Percentiles rank a stretch among this genome's conserved stretches.
phyloP scores from a whole-genome alignment of 768 basidiomycete genomes.

The Dioszegia hungarica region DNA sequence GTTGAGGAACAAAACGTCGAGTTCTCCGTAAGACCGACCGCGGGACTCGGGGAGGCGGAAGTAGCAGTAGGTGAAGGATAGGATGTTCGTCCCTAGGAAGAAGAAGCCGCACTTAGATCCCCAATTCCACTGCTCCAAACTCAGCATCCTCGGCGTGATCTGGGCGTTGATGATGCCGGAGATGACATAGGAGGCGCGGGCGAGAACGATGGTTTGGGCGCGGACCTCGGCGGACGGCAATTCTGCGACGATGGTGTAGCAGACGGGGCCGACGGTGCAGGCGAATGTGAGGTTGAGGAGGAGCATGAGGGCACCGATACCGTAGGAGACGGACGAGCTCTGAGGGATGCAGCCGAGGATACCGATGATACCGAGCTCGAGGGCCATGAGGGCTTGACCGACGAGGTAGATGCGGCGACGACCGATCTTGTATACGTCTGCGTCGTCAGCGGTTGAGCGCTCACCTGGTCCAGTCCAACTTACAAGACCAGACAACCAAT shows the following conservation, averaged over 20 bases:
- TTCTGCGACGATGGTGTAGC: conserved; percentile 33
- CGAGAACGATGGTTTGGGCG: conserved; percentile 20
- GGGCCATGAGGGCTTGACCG: conserved; percentile 26
- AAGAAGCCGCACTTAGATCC: conserved; percentile 21
- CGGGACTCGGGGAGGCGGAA: conserved; percentile 16
- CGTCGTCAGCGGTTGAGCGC: neutral
- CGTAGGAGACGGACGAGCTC: neutral
- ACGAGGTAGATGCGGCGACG: conserved; percentile 31
- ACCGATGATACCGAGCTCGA: conserved; percentile 27
- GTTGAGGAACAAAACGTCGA: conserved; percentile 10
- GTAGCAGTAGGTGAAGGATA: conserved; percentile 12
- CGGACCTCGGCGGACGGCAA: conserved; percentile 21
- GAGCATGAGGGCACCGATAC: conserved; percentile 13
- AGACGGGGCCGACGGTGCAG: conserved; percentile 7
- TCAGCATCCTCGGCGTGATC: conserved; percentile 20
- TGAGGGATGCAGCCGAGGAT: conserved; percentile 10
- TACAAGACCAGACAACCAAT: conserved; percentile 44
- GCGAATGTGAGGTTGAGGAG: conserved; percentile 10
- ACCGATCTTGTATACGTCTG: conserved; percentile 29
- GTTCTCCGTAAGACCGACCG: conserved; percentile 8
- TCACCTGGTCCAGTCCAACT: neutral
- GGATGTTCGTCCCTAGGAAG: conserved; percentile 9
- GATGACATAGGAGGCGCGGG: conserved; percentile 19
- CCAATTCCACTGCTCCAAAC: conserved; percentile 24
- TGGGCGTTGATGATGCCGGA: conserved; percentile 17